Evolutionary conservation across 176 grass and related monocot genomes (phyloP), one percentile per base, ranked within the genome.

Genomic region (Ensete glaucum): DNA sequence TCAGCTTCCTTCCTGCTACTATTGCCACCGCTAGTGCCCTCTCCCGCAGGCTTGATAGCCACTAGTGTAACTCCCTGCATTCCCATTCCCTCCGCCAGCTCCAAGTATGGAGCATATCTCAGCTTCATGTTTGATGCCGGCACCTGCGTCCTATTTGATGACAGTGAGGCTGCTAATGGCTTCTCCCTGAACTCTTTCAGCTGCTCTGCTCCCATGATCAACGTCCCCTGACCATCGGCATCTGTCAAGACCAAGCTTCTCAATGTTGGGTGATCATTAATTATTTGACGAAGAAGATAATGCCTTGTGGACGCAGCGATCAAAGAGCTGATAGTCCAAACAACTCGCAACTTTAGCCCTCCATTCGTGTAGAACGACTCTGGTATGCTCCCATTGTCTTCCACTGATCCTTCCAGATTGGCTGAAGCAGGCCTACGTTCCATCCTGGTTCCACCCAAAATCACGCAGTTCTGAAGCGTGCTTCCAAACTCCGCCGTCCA

Each of bases 111-210:
- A 54, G 90, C 86, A 87, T 92, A 92, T 2, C 86, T 84, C 73
- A 92, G 84, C 73, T 92, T 92, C 90, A 92, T 92, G 76, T 92
- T 92, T 69, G 86, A 89, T 69, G 90, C 90, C 2, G 90, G 86
- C 53, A 92, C 90, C 84, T 89, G 86, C 15, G 86, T 87, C 79
- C 90, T 87, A 71, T 89, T 89, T 53, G 86, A 82, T 0, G 84
- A 78, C 0, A 84, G 73, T 1, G 90, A 87, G 0, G 83, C 83
- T 27, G 86, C 76, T 67, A 92, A 77, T 52, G 86, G 90, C 79
- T 80, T 92, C 52, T 87, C 90, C 34, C 79, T 82, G 76, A 92
- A 89, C 79, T 92, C 90, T 69, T 16, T 89, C 77, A 92, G 80
- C 84, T 92, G 86, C 17, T 82, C 82, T 1, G 57, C 55, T 2